Base-by-base conservation (phyloP, 1,284 basidiomycete genomes). In the Cryptococcus jaspeensis region DNA sequence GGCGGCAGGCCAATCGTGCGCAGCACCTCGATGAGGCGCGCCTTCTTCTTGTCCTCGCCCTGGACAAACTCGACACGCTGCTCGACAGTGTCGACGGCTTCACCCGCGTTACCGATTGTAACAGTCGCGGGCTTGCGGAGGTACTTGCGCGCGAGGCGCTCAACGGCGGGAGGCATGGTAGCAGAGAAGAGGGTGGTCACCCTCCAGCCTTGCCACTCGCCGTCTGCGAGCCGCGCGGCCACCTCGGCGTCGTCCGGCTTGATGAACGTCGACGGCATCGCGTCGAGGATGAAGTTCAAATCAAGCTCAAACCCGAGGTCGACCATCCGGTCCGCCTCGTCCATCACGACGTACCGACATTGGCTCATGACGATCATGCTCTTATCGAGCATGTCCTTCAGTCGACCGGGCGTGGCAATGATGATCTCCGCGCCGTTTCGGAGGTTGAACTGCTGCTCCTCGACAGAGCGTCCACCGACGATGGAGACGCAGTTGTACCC, bases 311-410 rank as follows among this genome's bases (percentile, higher is more conserved):
- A 99, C 11, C 96, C 96, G 35, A 99, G 85, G 71, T 96, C 88
- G 56, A 99, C 92, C 95, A 99, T 98, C 54, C 94, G 85, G 77
- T 99, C 95, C 18, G 96, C 96, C 81, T 99, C 95, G 77, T 99
- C 96, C 92, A 99, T 95, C 62, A 99, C 94, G 52, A 99, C 87
- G 73, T 98, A 99, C 1, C 90, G 90, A 77, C 95, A 98, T 78
- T 99, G 95, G 5, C 88, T 88, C 50, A 99, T 84, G 38, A 99
- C 94, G 37, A 99, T 82, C 48, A 98, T 91, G 73, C 91, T 92
- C 47, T 93, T 85, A 78, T 99, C 95, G 59, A 99, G 87, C 62
- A 97, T 91, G 76, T 99, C 96, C 78, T 96, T 95, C 45, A 99
- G 82, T 78, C 95, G 90, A 79, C 95, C 95, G 2, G 96, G 96